Conservation (phyloP, 441 rosid genomes). For the Populus hybrid region DNA sequence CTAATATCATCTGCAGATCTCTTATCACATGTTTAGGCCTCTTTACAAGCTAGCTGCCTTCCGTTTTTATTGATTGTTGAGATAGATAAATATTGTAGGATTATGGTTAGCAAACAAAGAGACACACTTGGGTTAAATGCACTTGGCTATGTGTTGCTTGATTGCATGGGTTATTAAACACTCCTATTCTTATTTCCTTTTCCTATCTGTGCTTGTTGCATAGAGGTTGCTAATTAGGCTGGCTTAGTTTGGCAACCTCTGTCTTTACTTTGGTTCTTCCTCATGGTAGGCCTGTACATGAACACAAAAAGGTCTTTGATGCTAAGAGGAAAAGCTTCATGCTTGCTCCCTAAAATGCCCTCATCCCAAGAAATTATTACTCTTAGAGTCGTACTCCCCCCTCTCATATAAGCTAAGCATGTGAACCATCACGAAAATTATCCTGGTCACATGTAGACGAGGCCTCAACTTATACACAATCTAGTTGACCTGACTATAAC, state of each 20-base stretch:
- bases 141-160: background rate
- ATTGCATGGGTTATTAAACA: background rate
- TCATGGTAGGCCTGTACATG: background rate
- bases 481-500: background rate
- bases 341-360: background rate
- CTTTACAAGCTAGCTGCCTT: background rate
- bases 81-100: background rate
- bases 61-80: background rate
- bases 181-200: background rate
- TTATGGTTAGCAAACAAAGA: background rate
- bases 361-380: background rate
- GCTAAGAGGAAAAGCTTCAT: background rate
- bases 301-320: background rate
- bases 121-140: background rate
- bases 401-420: background rate
- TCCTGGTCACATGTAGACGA: background rate
- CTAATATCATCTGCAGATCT: too few relatives aligned
- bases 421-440: background rate
- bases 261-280: background rate
- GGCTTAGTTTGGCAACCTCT: background rate
- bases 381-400: background rate
- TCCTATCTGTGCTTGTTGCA: background rate
- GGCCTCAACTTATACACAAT: background rate
- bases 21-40: background rate
- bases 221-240: background rate